These are phyloP conservation scores for Calonectria honghensis DNA, from an alignment of 2,329 filamentous ascomycete species.

Conservation along the genomic window DNA sequence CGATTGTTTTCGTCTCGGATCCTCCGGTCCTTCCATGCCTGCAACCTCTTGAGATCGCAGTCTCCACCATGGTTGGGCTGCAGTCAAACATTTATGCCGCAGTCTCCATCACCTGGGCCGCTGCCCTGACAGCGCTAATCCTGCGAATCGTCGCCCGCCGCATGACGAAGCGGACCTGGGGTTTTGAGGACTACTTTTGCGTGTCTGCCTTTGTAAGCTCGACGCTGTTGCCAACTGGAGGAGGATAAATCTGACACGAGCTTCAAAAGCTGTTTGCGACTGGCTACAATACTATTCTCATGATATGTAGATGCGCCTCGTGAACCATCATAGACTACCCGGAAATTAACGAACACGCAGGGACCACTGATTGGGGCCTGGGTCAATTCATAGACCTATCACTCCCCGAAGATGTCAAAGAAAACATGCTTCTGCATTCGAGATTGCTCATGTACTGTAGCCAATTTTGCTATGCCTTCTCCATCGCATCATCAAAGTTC, in stretches of 20 bases:
- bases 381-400: constrained; percentile 44
- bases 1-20: background rate
- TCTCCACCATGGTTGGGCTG: constrained; percentile 49
- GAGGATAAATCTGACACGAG: background rate
- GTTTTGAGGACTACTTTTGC: constrained; percentile 51
- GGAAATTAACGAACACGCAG: constrained; percentile 16
- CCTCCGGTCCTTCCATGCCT: constrained; percentile 17
- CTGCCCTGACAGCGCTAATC: constrained; percentile 43
- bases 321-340: no score
- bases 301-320: constrained; percentile 44
- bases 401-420: constrained; percentile 12
- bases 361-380: constrained; percentile 44
- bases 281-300: constrained; percentile 45
- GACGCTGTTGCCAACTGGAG: background rate
- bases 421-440: constrained; percentile 28
- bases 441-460: constrained; percentile 45
- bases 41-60: constrained; percentile 28
- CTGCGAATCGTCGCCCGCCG: constrained; percentile 47
- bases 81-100: constrained; percentile 48
- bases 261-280: constrained; percentile 45
- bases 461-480: constrained; percentile 52
- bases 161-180: constrained; percentile 50
- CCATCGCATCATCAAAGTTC: constrained; percentile 55
- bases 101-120: constrained; percentile 50
- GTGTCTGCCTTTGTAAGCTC: constrained; percentile 46